Evolutionary conservation across 192 early-diverging fungal genomes (phyloP).

Genomic region (Lunasporangiospora selenospora): DNA sequence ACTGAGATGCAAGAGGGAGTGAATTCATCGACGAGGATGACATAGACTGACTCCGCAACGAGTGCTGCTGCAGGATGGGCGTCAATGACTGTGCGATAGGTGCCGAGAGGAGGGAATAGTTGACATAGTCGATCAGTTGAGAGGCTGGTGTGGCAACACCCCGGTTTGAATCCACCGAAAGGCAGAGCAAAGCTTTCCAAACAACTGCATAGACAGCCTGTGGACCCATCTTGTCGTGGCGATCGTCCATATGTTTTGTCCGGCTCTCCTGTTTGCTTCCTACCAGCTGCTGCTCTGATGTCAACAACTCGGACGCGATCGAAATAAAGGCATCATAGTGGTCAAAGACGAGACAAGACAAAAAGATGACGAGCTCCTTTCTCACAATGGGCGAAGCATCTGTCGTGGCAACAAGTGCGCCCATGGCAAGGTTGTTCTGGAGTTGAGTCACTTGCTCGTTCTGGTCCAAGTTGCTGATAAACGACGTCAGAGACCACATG

Average conservation of each 20-base stretch:
- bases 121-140: slow-evolving; percentile 77
- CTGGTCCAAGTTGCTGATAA: slow-evolving; percentile 74
- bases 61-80: slow-evolving; percentile 23
- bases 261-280: slow-evolving; percentile 52
- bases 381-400: slow-evolving; percentile 94
- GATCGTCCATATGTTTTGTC: slow-evolving; percentile 10
- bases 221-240: slow-evolving; percentile 34
- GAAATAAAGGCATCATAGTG: slow-evolving; percentile 67
- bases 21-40: slow-evolving; percentile 23
- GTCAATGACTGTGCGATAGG: slow-evolving; percentile 20
- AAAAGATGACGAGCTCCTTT: slow-evolving; percentile 80
- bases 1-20: slow-evolving; percentile 15
- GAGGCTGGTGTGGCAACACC: slow-evolving; percentile 75
- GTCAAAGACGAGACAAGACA: slow-evolving; percentile 79
- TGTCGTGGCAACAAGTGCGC: slow-evolving; percentile 65
- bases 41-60: slow-evolving; percentile 12
- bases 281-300: slow-evolving; percentile 42
- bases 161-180: slow-evolving; percentile 83
- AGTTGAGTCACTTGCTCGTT: slow-evolving; percentile 74
- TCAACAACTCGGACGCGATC: slow-evolving; percentile 62
- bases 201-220: slow-evolving; percentile 66
- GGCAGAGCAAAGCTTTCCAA: slow-evolving; percentile 83
- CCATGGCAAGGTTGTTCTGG: slow-evolving; percentile 77
- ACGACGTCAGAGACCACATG: slow-evolving; percentile 79
- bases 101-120: slow-evolving; percentile 51